Evolutionary conservation across 192 early-diverging fungal genomes (phyloP).

Genomic region (Entomortierella chlamydospora): DNA sequence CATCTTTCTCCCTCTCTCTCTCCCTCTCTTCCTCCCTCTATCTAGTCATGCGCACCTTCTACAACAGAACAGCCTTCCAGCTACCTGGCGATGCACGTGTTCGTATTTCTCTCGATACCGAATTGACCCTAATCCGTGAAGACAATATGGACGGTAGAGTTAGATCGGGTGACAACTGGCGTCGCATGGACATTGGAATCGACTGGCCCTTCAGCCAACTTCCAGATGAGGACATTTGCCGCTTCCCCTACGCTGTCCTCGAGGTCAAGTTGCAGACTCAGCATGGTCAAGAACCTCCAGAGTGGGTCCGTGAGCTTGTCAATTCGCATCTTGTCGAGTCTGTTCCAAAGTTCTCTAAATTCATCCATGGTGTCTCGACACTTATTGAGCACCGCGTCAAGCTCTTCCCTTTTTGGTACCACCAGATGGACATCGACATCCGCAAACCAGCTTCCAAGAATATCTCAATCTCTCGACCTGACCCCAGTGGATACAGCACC

Average conservation of each 20-base stretch:
- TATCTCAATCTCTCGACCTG: constrained; percentile 63
- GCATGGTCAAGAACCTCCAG: constrained; percentile 88
- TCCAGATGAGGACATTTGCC: constrained; percentile 82
- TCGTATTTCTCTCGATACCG: constrained; percentile 97
- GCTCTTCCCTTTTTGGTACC: constrained; percentile 94
- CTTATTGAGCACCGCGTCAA: constrained; percentile 82
- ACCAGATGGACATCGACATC: constrained; percentile 95
- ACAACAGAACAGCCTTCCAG: constrained; percentile 99
- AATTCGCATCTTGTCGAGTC: constrained; percentile 91
- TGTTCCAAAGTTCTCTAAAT: constrained; percentile 98
- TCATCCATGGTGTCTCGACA: constrained; percentile 93
- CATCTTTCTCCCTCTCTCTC: too few species aligned
- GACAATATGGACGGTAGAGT: constrained; percentile 81
- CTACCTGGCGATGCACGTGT: constrained; percentile 98
- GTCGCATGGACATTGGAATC: constrained; percentile 91
- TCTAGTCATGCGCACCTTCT: constrained; percentile 92
- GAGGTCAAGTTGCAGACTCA: constrained; percentile 98
- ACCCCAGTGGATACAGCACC: constrained; percentile 56
- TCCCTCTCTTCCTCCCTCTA: too few species aligned
- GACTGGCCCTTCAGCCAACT: constrained; percentile 94
- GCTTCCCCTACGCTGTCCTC: constrained; percentile 97
- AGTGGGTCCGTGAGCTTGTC: constrained; percentile 94
- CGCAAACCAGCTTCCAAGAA: constrained; percentile 78
- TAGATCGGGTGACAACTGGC: constrained; percentile 93
- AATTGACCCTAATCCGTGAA: constrained; percentile 96